Conservation (phyloP, 2,329 filamentous ascomycete genomes). For the Fusarium neocosmosporiellum region DNA sequence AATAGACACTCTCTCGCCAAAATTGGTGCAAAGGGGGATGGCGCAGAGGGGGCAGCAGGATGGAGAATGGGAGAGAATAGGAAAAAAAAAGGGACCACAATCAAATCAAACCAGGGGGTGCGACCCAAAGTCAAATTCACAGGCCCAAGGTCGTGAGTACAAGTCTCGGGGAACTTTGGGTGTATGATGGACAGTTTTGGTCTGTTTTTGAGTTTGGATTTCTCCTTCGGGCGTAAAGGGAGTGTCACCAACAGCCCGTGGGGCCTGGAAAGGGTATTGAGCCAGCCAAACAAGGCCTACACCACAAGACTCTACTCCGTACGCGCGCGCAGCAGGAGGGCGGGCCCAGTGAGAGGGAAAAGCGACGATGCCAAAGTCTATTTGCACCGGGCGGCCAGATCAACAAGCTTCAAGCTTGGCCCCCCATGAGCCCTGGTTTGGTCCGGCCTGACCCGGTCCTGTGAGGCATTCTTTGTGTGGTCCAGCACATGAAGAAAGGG, state of each 20-base stretch:
- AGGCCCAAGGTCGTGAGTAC: constrained; percentile 22
- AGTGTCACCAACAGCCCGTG: constrained; percentile 21
- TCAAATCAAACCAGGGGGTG: constrained; percentile 17
- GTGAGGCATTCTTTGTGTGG: neutral
- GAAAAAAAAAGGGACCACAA: constrained; percentile 19
- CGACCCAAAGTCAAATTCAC: neutral
- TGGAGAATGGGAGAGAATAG: constrained; percentile 1
- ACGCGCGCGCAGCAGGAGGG: constrained; percentile 19
- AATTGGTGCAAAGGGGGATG: constrained; percentile 1
- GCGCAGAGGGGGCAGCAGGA: neutral
- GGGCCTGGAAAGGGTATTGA: constrained; percentile 23
- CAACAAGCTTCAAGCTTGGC: constrained; percentile 32
- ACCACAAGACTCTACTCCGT: constrained; percentile 16
- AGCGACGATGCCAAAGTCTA: constrained; percentile 42
- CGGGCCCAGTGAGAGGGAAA: constrained; percentile 15
- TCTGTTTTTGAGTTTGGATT: constrained; percentile 33
- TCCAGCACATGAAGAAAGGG: neutral
- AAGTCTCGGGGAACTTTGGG: constrained; percentile 15
- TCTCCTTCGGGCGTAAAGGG: constrained; percentile 25
- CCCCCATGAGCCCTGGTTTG: constrained; percentile 25
- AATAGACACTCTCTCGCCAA: constrained; percentile 6
- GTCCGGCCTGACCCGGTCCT: constrained; percentile 33
- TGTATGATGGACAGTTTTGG: constrained; percentile 28
- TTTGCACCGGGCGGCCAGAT: constrained; percentile 35
- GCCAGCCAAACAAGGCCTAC: constrained; percentile 27